Conservation (phyloP, 257 asterid genomes). For the Plantago ovata region DNA sequence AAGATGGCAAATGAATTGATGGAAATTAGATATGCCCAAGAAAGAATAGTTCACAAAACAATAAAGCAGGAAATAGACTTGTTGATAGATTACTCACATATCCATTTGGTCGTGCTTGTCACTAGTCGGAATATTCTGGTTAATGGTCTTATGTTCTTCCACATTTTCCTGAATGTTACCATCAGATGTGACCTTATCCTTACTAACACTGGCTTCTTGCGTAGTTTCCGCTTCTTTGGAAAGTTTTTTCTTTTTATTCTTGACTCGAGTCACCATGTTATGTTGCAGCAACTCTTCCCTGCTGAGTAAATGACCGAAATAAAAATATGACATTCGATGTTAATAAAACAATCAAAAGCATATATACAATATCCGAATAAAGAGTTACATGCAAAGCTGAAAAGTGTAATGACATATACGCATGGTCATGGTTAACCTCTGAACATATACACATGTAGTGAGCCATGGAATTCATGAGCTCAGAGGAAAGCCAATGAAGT, state of each 20-base stretch:
- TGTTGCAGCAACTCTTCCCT: slow-evolving; percentile 23
- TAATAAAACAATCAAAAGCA: slow-evolving; percentile 1
- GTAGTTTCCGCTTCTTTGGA: slow-evolving; percentile 15
- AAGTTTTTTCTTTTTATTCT: slow-evolving; percentile 22
- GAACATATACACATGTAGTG: neutral
- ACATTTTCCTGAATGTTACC: slow-evolving; percentile 10
- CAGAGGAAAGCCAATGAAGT: slow-evolving; percentile 6
- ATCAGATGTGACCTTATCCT: slow-evolving; percentile 18
- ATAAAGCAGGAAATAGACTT: neutral
- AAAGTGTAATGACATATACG: neutral
- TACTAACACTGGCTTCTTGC: slow-evolving; percentile 14
- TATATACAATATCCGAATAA: neutral
- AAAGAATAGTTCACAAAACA: slow-evolving; percentile 8
- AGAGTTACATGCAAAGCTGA: neutral
- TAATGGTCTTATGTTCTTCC: slow-evolving; percentile 7
- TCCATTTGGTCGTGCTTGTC: slow-evolving; percentile 17
- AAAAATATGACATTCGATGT: slow-evolving; percentile 5
- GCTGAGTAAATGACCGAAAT: slow-evolving; percentile 19
- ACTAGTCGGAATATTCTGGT: slow-evolving; percentile 23
- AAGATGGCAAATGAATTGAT: slow-evolving; percentile 14
- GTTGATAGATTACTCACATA: slow-evolving; percentile 29
- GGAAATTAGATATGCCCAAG: slow-evolving; percentile 13
- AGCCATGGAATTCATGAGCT: neutral
- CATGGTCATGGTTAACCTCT: neutral
- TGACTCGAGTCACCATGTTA: slow-evolving; percentile 18